phyloP scores from a whole-genome alignment of 129 eudicot genomes.

The Flaveria bidentis region DNA sequence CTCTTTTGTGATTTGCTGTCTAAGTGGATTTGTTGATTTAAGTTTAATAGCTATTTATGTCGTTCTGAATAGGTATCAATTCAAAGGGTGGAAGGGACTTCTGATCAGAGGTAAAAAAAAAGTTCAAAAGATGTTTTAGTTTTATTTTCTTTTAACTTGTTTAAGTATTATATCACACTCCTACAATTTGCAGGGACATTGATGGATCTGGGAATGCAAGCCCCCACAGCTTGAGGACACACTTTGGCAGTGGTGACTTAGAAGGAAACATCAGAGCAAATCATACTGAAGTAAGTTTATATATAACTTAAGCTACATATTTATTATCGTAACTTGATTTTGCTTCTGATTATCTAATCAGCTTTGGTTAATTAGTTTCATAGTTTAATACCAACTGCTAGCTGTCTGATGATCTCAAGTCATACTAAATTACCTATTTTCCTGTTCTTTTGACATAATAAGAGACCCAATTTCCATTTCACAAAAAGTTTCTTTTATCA shows the following conservation, averaged over 20 bases:
- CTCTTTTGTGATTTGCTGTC: neutral
- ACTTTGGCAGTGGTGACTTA: conserved; percentile 40
- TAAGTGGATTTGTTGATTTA: conserved; percentile 2
- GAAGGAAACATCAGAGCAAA: conserved; percentile 27
- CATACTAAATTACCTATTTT: too few species aligned
- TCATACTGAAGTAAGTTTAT: conserved; percentile 55
- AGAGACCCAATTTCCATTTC: too few species aligned
- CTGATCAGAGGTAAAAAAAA: conserved; percentile 60
- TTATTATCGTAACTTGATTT: neutral
- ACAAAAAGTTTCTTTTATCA: too few species aligned
- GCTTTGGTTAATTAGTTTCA: neutral
- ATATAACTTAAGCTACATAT: conserved; percentile 22
- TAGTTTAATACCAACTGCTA: neutral
- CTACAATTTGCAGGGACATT: conserved; percentile 46
- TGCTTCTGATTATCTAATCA: neutral
- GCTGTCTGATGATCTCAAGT: neutral
- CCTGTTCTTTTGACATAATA: too few species aligned
- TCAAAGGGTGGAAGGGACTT: conserved; percentile 65
- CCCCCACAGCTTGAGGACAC: conserved; percentile 51
- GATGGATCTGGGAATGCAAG: conserved; percentile 49
- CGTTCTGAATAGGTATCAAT: conserved; percentile 59
- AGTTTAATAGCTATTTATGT: conserved; percentile 9
- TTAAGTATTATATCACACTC: neutral
- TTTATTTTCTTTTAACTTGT: neutral
- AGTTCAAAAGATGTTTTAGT: neutral